These are phyloP conservation scores for Ilyonectria robusta DNA, from an alignment of 2,329 filamentous ascomycete genomes.

Conservation along the genomic window DNA sequence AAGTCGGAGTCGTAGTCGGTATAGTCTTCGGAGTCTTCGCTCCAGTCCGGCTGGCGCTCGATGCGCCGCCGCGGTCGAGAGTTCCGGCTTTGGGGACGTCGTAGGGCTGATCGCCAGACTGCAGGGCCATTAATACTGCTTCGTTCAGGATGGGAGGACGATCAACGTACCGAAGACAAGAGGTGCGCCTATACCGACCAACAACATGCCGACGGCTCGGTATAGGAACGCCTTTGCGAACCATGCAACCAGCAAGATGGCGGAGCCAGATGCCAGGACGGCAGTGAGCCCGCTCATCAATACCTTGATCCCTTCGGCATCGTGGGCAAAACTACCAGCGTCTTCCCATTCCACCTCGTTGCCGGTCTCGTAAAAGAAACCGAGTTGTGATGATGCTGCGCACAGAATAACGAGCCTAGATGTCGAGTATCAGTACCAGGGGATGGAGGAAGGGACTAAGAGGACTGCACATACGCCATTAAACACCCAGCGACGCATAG, in stretches of 20 bases:
- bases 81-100: slow-evolving; percentile 21
- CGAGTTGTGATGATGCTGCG: slow-evolving; percentile 51
- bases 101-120: slow-evolving; percentile 38
- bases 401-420: slow-evolving; percentile 46
- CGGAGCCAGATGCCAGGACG: slow-evolving; percentile 40
- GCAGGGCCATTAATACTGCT: slow-evolving; percentile 13
- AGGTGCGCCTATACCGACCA: slow-evolving; percentile 38
- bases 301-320: slow-evolving; percentile 51
- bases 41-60: slow-evolving; percentile 19
- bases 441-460: background rate
- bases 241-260: slow-evolving; percentile 45
- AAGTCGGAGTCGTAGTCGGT: slow-evolving; percentile 34
- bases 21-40: slow-evolving; percentile 32
- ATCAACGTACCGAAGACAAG: slow-evolving; percentile 42
- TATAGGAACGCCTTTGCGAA: slow-evolving; percentile 45
- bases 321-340: slow-evolving; percentile 47
- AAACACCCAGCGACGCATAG: slow-evolving; percentile 42
- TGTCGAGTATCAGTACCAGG: slow-evolving; percentile 5
- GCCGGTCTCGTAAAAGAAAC: slow-evolving; percentile 51
- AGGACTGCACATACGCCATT: slow-evolving; percentile 42
- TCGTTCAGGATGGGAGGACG: background rate
- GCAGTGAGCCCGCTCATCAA: slow-evolving; percentile 48
- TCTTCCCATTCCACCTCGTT: slow-evolving; percentile 52
- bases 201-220: slow-evolving; percentile 37
- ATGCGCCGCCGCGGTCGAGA: slow-evolving; percentile 12